These are phyloP conservation scores for Helicocarpus griseus DNA, from an alignment of 2,329 filamentous ascomycete genomes.

Conservation along the genomic window DNA sequence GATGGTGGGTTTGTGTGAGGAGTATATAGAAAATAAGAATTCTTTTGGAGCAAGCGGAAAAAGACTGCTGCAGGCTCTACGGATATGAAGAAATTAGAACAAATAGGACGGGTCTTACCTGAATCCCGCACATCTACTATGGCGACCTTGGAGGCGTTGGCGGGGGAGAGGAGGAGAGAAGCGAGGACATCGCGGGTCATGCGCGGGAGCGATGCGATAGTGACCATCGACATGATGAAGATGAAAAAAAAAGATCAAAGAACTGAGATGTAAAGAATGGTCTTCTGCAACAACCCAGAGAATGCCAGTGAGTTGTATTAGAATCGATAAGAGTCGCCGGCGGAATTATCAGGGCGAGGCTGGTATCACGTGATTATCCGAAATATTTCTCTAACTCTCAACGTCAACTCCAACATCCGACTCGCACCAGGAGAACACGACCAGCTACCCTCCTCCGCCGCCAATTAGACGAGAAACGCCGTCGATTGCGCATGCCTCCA, in stretches of 20 bases:
- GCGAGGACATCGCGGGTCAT: conserved; percentile 63
- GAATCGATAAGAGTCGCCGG: too few species aligned
- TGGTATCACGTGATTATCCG: neutral
- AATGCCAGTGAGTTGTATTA: too few species aligned
- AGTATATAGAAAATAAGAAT: neutral
- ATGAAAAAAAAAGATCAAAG: neutral
- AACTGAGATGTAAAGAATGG: too few species aligned
- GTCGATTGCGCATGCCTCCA: neutral
- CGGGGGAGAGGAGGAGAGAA: conserved; percentile 48
- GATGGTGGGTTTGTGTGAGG: neutral
- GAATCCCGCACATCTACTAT: conserved; percentile 85
- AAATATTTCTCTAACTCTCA: neutral
- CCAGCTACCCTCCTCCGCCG: neutral
- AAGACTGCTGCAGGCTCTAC: too few species aligned
- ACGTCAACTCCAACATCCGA: neutral
- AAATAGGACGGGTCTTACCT: conserved; percentile 38
- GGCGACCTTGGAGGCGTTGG: conserved; percentile 45
- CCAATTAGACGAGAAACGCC: neutral
- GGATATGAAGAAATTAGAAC: neutral
- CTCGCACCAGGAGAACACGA: neutral
- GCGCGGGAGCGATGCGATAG: conserved; percentile 54
- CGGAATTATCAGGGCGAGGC: neutral
- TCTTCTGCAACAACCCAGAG: too few species aligned
- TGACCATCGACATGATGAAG: conserved; percentile 41
- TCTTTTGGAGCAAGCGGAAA: neutral